Evolutionary conservation across 1,139 yeast species (phyloP).

Genomic region (Pneumocystis canis): DNA sequence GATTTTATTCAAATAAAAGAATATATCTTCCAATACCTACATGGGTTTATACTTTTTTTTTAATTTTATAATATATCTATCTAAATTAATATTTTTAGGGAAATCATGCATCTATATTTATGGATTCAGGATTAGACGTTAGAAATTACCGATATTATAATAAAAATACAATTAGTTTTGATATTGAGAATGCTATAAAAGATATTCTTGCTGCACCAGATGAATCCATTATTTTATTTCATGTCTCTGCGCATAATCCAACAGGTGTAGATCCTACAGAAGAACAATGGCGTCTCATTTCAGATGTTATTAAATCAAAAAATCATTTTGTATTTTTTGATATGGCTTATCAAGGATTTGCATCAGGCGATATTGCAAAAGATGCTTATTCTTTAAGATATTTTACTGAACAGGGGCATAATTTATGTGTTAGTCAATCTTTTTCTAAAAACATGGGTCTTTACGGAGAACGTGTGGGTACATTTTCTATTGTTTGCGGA

Average conservation of each 20-base stretch:
- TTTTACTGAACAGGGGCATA: slow-evolving; percentile 46
- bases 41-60: slow-evolving; percentile 28
- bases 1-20: slow-evolving; percentile 33
- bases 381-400: slow-evolving; percentile 82
- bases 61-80: not conserved
- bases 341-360: slow-evolving; percentile 95
- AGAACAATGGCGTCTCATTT: slow-evolving; percentile 69
- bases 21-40: slow-evolving; percentile 54
- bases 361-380: slow-evolving; percentile 68
- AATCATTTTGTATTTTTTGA: slow-evolving; percentile 77
- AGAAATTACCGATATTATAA: slow-evolving; percentile 56
- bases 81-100: slow-evolving; percentile 24
- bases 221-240: slow-evolving; percentile 71
- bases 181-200: slow-evolving; percentile 50
- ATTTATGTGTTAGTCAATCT: slow-evolving; percentile 63
- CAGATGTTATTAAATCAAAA: slow-evolving; percentile 44
- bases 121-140: slow-evolving; percentile 33
- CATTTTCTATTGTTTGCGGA: slow-evolving; percentile 47
- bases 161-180: slow-evolving; percentile 44
- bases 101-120: slow-evolving; percentile 43
- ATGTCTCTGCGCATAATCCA: slow-evolving; percentile 96
- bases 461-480: slow-evolving; percentile 97
- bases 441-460: slow-evolving; percentile 95
- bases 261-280: slow-evolving; percentile 88
- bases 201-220: slow-evolving; percentile 57